These are phyloP conservation scores for Leccinum broughii DNA, from an alignment of 768 basidiomycete species.

Conservation along the genomic window DNA sequence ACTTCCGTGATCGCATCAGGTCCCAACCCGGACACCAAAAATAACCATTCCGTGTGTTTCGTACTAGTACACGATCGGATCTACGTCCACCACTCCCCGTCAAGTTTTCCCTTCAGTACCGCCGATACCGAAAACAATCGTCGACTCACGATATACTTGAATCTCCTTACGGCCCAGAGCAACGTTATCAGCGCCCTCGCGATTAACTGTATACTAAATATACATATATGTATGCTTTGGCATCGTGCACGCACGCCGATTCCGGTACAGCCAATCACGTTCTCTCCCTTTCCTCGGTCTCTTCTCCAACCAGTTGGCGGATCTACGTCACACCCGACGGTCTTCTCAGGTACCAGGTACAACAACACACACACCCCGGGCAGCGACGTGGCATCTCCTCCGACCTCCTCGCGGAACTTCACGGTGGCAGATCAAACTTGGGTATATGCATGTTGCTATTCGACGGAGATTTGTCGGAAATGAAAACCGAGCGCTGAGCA, in stretches of 20 bases:
- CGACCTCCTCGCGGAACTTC: neutral
- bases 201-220: neutral
- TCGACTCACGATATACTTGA: neutral
- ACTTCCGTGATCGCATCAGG: neutral
- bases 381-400: neutral
- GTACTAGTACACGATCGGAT: neutral
- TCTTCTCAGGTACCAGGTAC: neutral
- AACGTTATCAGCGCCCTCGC: neutral
- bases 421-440: slow-evolving; percentile 1
- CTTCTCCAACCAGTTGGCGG: neutral
- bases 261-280: neutral
- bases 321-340: neutral
- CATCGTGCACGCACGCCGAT: neutral
- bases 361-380: neutral
- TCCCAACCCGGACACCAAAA: neutral
- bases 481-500: neutral
- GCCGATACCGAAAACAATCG: neutral
- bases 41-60: neutral
- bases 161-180: neutral
- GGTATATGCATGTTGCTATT: neutral
- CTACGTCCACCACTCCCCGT: too few relatives aligned
- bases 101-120: too few relatives aligned
- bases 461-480: slow-evolving; percentile 13
- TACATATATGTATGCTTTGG: neutral
- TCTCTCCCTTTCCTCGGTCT: neutral